Evolutionary conservation across 306 rosid genomes (phyloP).

Genomic region (Luffa acutangula): DNA sequence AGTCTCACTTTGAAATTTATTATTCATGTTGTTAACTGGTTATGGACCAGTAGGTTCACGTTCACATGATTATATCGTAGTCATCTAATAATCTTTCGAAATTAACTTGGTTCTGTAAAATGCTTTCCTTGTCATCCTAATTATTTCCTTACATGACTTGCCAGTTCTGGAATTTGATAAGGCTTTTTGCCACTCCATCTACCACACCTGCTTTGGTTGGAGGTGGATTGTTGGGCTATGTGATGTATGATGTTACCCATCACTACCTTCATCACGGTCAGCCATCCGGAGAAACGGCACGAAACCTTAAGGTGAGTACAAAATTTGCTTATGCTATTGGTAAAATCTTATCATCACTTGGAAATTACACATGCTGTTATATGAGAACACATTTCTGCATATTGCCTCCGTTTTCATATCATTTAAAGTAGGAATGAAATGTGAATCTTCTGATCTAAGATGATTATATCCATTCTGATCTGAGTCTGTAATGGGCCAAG

Average conservation of each 20-base stretch:
- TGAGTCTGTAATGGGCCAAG: not conserved
- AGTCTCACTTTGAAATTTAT: not conserved
- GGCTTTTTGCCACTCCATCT: constrained; percentile 57
- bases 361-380: not conserved
- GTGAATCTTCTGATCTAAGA: not conserved
- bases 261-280: constrained; percentile 92
- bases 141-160: constrained; percentile 13
- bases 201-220: constrained; percentile 76
- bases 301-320: constrained; percentile 56
- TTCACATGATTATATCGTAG: not conserved
- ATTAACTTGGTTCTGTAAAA: not conserved
- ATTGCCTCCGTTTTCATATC: not conserved
- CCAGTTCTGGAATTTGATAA: constrained; percentile 82
- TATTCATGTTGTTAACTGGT: not conserved
- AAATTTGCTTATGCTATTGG: not conserved
- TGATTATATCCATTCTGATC: not conserved
- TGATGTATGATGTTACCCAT: constrained; percentile 91
- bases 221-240: constrained; percentile 90
- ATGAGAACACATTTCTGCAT: not conserved
- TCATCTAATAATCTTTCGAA: not conserved
- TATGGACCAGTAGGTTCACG: not conserved
- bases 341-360: not conserved
- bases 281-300: constrained; percentile 42
- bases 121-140: not conserved
- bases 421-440: not conserved